These are phyloP conservation scores for Hippophae rhamnoides DNA, from an alignment of 306 rosid species.

Conservation along the genomic window DNA sequence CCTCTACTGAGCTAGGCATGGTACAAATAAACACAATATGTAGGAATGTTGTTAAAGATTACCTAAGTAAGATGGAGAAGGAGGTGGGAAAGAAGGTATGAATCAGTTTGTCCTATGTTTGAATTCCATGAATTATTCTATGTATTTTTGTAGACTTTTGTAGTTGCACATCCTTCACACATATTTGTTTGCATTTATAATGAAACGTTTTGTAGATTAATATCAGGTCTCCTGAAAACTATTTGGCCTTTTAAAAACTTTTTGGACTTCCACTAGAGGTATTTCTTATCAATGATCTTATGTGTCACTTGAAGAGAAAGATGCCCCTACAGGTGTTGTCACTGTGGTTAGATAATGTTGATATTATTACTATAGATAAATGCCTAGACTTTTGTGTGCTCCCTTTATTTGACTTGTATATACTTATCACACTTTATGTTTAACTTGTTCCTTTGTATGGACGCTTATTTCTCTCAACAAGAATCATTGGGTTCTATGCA, in stretches of 20 bases:
- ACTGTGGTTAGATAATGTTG: constrained; percentile 10
- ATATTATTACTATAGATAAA: constrained; percentile 1
- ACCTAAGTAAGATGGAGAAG: constrained; percentile 91
- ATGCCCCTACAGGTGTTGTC: constrained; percentile 83
- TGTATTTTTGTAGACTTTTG: constrained; percentile 6
- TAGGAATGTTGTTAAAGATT: constrained; percentile 60
- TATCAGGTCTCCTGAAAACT: constrained; percentile 89
- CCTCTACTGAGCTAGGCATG: too few species aligned
- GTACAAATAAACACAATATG: constrained; percentile 42
- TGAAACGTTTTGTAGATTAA: constrained; percentile 45
- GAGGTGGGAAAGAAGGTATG: constrained; percentile 93
- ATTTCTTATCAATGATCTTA: constrained; percentile 88
- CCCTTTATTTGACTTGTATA: constrained; percentile 11
- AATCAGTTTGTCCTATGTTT: constrained; percentile 14
- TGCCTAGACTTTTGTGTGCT: constrained; percentile 10
- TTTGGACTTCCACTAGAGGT: constrained; percentile 92
- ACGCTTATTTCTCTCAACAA: constrained; percentile 78
- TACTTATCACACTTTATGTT: constrained; percentile 20
- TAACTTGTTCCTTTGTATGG: constrained; percentile 44
- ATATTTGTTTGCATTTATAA: constrained; percentile 14
- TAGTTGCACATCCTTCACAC: constrained; percentile 5
- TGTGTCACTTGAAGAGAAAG: constrained; percentile 86
- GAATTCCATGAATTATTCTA: constrained; percentile 10
- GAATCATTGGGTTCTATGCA: constrained; percentile 90
- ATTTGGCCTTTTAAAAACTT: constrained; percentile 84